Evolutionary conservation across 495 filamentous ascomycete species (phyloP), one percentile per base, ranked within the genome.

Genomic region (Umbilicaria muhlenbergii): DNA sequence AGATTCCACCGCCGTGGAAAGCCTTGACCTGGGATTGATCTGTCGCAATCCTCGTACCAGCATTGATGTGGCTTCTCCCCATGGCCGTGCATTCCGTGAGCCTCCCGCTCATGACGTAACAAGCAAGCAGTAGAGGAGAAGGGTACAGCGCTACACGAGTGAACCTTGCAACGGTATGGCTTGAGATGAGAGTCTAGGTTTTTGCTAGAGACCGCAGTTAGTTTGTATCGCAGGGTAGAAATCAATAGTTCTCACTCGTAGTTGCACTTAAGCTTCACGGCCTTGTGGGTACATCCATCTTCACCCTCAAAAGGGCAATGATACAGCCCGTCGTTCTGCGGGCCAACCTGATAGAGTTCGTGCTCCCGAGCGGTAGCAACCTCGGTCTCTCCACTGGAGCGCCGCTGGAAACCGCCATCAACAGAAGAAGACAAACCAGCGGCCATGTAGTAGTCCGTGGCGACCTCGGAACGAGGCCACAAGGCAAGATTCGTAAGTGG

Each of bases 71-170:
- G 85, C 63, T 87, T 88, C 54, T 86, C 81, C 46, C 86, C 86
- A 54, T 95, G 86, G 50, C 86, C 86, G 59, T 94, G 86, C 75
- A 93, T 81, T 56, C 83, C 86, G 60, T 95, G 87, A 45, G 85
- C 85, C 65, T 95, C 87, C 52, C 87, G 77, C 67, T 94, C 86
- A 54, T 95, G 87, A 34, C 87, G 85, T 50, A 94, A 80, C n/a
- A 92, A 74, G 60, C 87, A 93, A 33, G 86, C 87, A 51, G 87
- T 95, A 21, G 87, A 94, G 32, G 86, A 93, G 53, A 95, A 95
- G 28, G 66, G 66, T 38, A 71, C 51, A 58, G 83, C 80, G 58
- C 80, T 72, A 61, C 87, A 95, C 33, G 70, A 69, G 39, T 77
- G 68, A 42, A 76, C 70, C 73, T 85, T 88, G 78, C 87, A 95